Evolutionary conservation across 2,329 filamentous ascomycete genomes (phyloP), one percentile per base, ranked within the genome.

Genomic region (Sclerotinia nivalis): DNA sequence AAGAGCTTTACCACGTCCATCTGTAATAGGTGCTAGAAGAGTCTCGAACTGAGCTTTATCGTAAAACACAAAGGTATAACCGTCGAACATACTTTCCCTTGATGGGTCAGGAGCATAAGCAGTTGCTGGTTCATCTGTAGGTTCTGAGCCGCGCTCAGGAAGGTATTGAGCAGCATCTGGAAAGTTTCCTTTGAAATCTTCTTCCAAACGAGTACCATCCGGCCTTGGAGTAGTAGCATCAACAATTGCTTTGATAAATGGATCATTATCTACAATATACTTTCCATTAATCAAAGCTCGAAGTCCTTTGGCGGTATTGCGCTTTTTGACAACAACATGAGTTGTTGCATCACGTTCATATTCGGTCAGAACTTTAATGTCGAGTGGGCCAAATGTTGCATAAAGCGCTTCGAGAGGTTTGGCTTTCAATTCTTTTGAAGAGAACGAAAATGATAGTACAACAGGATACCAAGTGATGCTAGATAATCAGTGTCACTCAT

Each of bases 1-100:
- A 8, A 96, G 78, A 1, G 92, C 91, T 78, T 98, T 98, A 10
- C 96, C 96, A 70, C 90, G 88, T 6, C 92, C 96, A 71, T 89
- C 89, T 0, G 89, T 90, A 71, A 99, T 90, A 0, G 91, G 89
- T 0, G 89, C 88, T 56, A 92, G 82, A 6, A 99, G 83, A 72
- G 87, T 93, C 10, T 92, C 88, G 78, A 89, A 93, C 78, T 98
- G 95, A 3, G 83, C 83, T 67, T 86, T 80, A 68, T 94, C 89
- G 73, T 94, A 90, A 76, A 98, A 97, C 4, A 99, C 84, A 77
- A 98, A 97, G 0, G 90, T 95, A 76, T 94, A 96, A 3, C 92
- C 92, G 15, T 92, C 88, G 74, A 99, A 98, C 0, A 99, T 84
- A 40, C 89, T 88, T 10, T 83, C 82, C 28, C 96, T 87, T 22